Evolutionary conservation across 2,329 filamentous ascomycete genomes (phyloP).

Genomic region (Aspergillus jensenii): DNA sequence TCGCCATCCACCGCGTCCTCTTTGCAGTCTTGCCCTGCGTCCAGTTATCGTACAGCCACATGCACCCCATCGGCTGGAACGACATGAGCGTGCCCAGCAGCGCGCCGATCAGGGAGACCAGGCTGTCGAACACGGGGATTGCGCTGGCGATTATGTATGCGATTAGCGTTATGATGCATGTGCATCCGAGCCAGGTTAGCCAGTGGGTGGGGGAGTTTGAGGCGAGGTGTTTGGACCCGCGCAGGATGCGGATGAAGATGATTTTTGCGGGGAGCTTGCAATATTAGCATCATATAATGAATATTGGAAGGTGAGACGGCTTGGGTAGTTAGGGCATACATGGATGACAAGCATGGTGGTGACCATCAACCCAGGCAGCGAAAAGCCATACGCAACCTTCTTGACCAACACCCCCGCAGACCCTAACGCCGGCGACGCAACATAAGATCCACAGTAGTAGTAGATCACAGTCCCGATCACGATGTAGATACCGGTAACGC

Average conservation of each 20-base stretch:
- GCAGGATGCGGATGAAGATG: slow-evolving; percentile 24
- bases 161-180: slow-evolving; percentile 16
- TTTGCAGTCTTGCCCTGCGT: background rate
- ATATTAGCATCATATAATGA: too few species aligned
- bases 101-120: slow-evolving; percentile 27
- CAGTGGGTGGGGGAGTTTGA: slow-evolving; percentile 25
- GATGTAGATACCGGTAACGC: slow-evolving; percentile 35
- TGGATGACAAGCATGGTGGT: slow-evolving; percentile 23
- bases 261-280: slow-evolving; percentile 21
- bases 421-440: slow-evolving; percentile 50
- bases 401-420: slow-evolving; percentile 46
- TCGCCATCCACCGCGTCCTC: background rate
- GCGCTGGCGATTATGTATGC: slow-evolving; percentile 29
- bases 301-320: too few species aligned
- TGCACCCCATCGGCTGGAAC: slow-evolving; percentile 20
- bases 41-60: slow-evolving; percentile 23
- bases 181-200: slow-evolving; percentile 25
- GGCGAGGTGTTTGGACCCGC: slow-evolving; percentile 21
- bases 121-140: slow-evolving; percentile 25
- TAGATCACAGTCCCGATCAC: slow-evolving; percentile 44
- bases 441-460: slow-evolving; percentile 47
- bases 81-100: slow-evolving; percentile 22
- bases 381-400: slow-evolving; percentile 47
- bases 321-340: too few species aligned
- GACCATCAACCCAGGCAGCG: slow-evolving; percentile 34